Evolutionary conservation across 139 green algal species (phyloP), one percentile per base, ranked within the genome.

Genomic region (Desmodesmus armatus): DNA sequence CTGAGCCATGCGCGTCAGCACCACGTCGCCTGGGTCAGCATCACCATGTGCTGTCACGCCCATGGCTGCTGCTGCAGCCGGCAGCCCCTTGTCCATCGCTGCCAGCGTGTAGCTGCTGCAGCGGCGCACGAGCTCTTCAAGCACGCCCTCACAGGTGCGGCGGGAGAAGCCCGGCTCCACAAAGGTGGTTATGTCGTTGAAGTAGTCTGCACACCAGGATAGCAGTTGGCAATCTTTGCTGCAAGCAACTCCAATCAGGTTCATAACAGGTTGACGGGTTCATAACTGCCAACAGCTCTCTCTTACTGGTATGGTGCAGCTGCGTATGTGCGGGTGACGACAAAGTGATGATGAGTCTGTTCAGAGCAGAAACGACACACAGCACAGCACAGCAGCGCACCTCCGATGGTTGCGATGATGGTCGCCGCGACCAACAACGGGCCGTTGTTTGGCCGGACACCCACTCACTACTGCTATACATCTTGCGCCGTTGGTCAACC

Each of bases 371-470:
- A n/a, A n/a, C n/a, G n/a, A n/a, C n/a, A n/a, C n/a, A n/a, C n/a
- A n/a, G n/a, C n/a, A n/a, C n/a, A n/a, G n/a, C n/a, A n/a, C n/a
- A n/a, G n/a, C n/a, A 7, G 1, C 80, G 71, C 35, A 86, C 80
- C 95, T 5, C 90, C 80, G 35, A 98, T 81, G 3, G 96, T 98
- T 63, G 92, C 95, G 49, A 98, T 44, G n/a, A 96, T 85, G 37
- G 88, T 94, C 53, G 41, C 86, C n/a, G n/a, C n/a, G n/a, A n/a
- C n/a, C n/a, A n/a, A n/a, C n/a, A n/a, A n/a, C n/a, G n/a, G n/a
- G n/a, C n/a, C 3, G 87, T 95, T 71, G 80, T 77, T 23, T 17
- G 83, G 44, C 94, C 94, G n/a, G 21, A 9, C 29, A 82, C 69
- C 93, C 93, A 96, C 15, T 93, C 91, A 3, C 79, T 60, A 62